Evolutionary conservation across 31 red algal genomes (phyloP).

Genomic region (Asparagopsis taxiformis): DNA sequence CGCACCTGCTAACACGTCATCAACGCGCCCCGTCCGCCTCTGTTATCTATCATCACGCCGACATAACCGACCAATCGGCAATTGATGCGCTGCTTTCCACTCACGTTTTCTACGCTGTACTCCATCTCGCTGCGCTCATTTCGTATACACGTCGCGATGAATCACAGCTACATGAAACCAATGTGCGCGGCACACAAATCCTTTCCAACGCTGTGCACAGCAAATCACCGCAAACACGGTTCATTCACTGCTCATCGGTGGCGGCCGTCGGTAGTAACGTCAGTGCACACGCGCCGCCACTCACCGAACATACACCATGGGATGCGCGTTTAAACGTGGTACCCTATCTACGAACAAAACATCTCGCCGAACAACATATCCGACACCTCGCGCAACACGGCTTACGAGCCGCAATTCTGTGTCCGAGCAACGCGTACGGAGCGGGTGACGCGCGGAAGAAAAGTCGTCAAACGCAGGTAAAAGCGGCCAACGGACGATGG

Average conservation of each 20-base stretch:
- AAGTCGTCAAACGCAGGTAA: not conserved
- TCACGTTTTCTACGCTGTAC: not conserved
- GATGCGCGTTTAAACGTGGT: not conserved
- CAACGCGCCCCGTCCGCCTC: too few species aligned
- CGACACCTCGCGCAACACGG: not conserved
- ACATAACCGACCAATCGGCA: too few species aligned
- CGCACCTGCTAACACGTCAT: too few species aligned
- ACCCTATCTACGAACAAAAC: constrained; percentile 8
- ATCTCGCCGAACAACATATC: not conserved
- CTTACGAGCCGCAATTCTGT: constrained; percentile 1
- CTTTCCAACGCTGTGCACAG: not conserved
- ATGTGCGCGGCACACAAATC: constrained; percentile 1
- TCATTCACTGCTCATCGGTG: constrained; percentile 13
- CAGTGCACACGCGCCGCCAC: not conserved
- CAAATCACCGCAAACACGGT: not conserved
- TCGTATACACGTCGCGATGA: not conserved
- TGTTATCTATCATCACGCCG: too few species aligned
- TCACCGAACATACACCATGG: constrained; percentile 9
- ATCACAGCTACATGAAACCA: constrained; percentile 1
- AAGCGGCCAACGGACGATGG: constrained; percentile 12
- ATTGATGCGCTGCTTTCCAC: too few species aligned
- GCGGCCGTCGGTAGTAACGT: constrained; percentile 7
- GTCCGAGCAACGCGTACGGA: constrained; percentile 12
- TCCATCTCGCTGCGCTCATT: constrained; percentile 13
- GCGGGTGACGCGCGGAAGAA: constrained; percentile 8